phyloP scores from a whole-genome alignment of 1,139 yeast species.

The Geotrichum armillariae region DNA sequence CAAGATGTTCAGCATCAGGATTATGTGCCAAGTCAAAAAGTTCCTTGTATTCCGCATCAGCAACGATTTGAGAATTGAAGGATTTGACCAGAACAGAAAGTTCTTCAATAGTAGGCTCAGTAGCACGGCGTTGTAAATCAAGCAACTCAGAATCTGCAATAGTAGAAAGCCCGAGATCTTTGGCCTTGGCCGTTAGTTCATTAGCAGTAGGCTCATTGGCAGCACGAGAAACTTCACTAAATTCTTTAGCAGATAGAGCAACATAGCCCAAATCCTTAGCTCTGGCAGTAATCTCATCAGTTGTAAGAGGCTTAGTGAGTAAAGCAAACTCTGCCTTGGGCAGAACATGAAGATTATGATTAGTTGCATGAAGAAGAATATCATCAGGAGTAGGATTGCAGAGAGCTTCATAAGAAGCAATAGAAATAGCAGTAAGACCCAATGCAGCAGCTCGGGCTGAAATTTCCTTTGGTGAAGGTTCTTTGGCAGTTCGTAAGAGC shows the following conservation, averaged over 20 bases:
- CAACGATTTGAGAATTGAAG: slow-evolving; percentile 1
- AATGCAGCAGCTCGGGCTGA: slow-evolving; percentile 33
- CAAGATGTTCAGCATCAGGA: slow-evolving; percentile 25
- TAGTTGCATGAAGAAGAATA: slow-evolving; percentile 12
- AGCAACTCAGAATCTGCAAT: slow-evolving; percentile 28
- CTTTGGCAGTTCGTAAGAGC: slow-evolving; percentile 11
- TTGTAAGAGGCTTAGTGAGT: slow-evolving; percentile 14
- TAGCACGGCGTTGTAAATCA: slow-evolving; percentile 15
- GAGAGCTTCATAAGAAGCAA: slow-evolving; percentile 14
- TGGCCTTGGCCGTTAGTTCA: slow-evolving; percentile 28
- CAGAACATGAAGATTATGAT: slow-evolving; percentile 15
- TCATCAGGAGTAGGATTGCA: slow-evolving; percentile 15
- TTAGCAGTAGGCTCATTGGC: slow-evolving; percentile 29
- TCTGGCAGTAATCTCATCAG: slow-evolving; percentile 34
- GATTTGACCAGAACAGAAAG: slow-evolving; percentile 12
- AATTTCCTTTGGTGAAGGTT: slow-evolving; percentile 32
- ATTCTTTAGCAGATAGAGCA: slow-evolving; percentile 34
- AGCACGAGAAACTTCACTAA: slow-evolving; percentile 20
- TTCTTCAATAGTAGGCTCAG: slow-evolving; percentile 23
- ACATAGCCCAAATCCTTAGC: slow-evolving; percentile 35
- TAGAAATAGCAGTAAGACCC: slow-evolving; percentile 36
- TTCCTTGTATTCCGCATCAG: slow-evolving; percentile 10
- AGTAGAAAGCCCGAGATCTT: slow-evolving; percentile 36
- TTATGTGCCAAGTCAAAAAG: slow-evolving; percentile 5
- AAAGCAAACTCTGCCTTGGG: slow-evolving; percentile 28